Conservation (phyloP, 345 rosid species). For the Iberis pinnata region DNA sequence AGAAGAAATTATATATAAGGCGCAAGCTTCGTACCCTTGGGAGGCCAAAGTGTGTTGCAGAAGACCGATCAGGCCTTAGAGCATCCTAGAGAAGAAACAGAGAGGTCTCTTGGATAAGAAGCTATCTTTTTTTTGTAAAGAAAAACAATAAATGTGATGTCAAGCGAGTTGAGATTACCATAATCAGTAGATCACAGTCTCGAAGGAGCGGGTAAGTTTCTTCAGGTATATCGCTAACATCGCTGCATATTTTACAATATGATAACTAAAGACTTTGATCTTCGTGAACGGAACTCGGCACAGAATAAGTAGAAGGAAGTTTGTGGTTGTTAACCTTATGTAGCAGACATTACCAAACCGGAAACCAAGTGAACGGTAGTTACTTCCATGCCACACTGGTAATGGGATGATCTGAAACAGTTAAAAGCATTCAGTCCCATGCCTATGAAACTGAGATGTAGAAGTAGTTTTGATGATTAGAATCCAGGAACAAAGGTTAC, state of each 20-base stretch:
- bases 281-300: neutral
- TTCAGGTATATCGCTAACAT: conserved; percentile 84
- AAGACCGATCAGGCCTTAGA: conserved; percentile 77
- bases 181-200: conserved; percentile 61
- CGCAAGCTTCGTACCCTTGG: conserved; percentile 59
- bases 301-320: neutral
- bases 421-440: neutral
- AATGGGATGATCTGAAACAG: conserved; percentile 65
- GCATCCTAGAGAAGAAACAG: conserved; percentile 49
- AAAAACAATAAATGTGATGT: neutral
- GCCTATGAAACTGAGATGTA: neutral
- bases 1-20: no score
- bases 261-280: conserved; percentile 3
- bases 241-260: conserved; percentile 42
- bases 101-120: conserved; percentile 16
- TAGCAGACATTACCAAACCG: conserved; percentile 79
- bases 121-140: conserved; percentile 3
- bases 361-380: conserved; percentile 84
- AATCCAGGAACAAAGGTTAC: conserved; percentile 32
- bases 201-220: conserved; percentile 75
- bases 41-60: conserved; percentile 86
- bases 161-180: conserved; percentile 38
- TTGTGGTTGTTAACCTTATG: conserved; percentile 50
- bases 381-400: conserved; percentile 91
- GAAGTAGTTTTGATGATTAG: no score